Base-by-base conservation (phyloP, 2,329 filamentous ascomycete genomes). In the Aspergillus sp. region DNA sequence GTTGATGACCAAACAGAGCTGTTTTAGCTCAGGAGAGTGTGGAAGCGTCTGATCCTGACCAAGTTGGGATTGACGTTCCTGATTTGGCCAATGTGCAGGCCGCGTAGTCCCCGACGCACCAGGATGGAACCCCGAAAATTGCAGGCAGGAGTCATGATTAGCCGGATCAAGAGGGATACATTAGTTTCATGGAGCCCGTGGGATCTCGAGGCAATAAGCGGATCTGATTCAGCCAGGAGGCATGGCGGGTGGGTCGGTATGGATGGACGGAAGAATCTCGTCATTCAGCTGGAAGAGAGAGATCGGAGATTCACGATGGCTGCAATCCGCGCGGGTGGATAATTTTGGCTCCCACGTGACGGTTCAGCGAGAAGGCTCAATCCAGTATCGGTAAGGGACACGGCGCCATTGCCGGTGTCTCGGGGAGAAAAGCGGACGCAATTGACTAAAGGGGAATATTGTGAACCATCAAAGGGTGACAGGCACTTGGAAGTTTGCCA, bases 61-160 rank as follows among this genome's bases (percentile, higher is more conserved):
- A 54, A 36, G n/a, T 28, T 28, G 6, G 21, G 19, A n/a, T 45
- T 45, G 10, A 19, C 43, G 3, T 45, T 43, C 23, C 38, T 15
- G 28, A n/a, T 23, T 55, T 17, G 32, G 32, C 32, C 32, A 36
- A 36, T 36, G 13, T 19, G 23, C 10, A 30, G 47, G 47, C 48
- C 47, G 48, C 55, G 47, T 58, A 52, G 55, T 41, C 55, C 55
- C 55, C 55, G 55, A 58, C 41, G 36, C 48, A 51, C 30, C 47
- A 45, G 32, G 23, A 41, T 58, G 47, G 38, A 58, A 49, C 55
- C 55, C 32, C 47, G 47, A 51, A 51, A 30, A 13, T 51, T 57
- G 45, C 23, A 19, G 41, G 12, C 23, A 15, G 28, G 15, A 50
- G 32, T 15, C 23, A 17, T 57, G 25, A 17, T 50, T 48, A 45